Percentiles rank a stretch among this genome's conserved stretches.
Evolutionary conservation across 306 rosid genomes (phyloP).

Genomic region (Vigna nakashimae): DNA sequence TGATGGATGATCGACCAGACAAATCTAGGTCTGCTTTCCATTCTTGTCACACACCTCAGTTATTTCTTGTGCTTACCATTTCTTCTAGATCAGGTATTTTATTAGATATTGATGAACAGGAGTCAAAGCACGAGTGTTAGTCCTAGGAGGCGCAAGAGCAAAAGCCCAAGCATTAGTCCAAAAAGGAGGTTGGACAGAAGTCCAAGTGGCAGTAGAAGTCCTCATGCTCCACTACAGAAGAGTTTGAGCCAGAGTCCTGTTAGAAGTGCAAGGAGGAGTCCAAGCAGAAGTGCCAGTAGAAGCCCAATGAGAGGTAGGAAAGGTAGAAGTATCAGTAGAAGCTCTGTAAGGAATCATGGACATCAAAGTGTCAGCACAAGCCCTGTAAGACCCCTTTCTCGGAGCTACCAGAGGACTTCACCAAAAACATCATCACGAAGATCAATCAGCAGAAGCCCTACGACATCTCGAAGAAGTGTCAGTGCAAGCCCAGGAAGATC

Average conservation of each 20-base stretch:
- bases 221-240: slow-evolving; percentile 54
- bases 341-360: slow-evolving; percentile 44
- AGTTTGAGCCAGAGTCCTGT: slow-evolving; percentile 72
- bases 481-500: slow-evolving; percentile 51
- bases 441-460: slow-evolving; percentile 61
- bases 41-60: slow-evolving; percentile 69
- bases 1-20: slow-evolving; percentile 79
- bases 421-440: slow-evolving; percentile 55
- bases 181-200: slow-evolving; percentile 49
- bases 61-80: slow-evolving; percentile 62
- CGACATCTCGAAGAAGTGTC: slow-evolving; percentile 51
- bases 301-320: slow-evolving; percentile 35
- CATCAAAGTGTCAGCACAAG: slow-evolving; percentile 53
- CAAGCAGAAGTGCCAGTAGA: slow-evolving; percentile 44
- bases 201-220: slow-evolving; percentile 61
- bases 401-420: slow-evolving; percentile 62
- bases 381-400: slow-evolving; percentile 51
- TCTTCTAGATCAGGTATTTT: slow-evolving; percentile 58
- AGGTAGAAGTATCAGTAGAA: slow-evolving; percentile 56
- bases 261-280: slow-evolving; percentile 59
- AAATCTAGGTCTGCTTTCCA: slow-evolving; percentile 89
- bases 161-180: slow-evolving; percentile 65
- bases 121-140: slow-evolving; percentile 91
- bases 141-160: slow-evolving; percentile 69
- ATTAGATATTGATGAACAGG: slow-evolving; percentile 89